Base-by-base conservation (phyloP, 768 basidiomycete species). In the Gautieria morchelliformis region DNA sequence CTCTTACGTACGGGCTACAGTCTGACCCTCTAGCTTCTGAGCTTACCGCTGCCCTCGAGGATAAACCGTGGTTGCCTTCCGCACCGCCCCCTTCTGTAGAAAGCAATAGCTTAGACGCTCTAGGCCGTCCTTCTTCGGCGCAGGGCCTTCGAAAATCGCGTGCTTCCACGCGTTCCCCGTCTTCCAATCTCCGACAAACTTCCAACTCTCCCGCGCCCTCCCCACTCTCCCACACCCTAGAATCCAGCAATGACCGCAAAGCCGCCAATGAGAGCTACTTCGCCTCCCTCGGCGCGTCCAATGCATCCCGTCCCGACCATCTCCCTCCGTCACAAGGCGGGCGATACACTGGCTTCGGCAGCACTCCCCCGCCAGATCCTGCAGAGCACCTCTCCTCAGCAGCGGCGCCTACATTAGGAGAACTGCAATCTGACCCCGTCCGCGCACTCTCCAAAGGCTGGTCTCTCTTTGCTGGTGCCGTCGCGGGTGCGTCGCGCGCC, bases 301-400 rank as follows among this genome's bases (percentile, higher is more conserved):
- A 99, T 65, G 87, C 89, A 4, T 67, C 67, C 51, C 82, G 95
- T 27, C 79, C 90, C 9, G 80, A 76, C 4, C 77, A 94, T 67
- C 71, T 97, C 12, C 92, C 92, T 1, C 95, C 95, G 11, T 90
- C 87, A 5, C 93, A 96, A 72, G 95, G 93, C 52, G 95, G 95
- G 30, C 82, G 83, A 53, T 99, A 97, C 70, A 81, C 83, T 59
- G 94, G 96, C 10, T 99, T 99, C 68, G 92, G 94, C 9, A 93
- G 74, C 63, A 86, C 90, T 0, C 87, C 91, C n/a, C 70, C 80
- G 1, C 82, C 86, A 12, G 52, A 52, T 6, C 70, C 78, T 5
- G 22, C 62, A 17, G 41, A 51, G 37, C 63, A 72, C 4, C 73
- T 89, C 42, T 91, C 91, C 4, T 93, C 91, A 30, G 81, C 84